A percentile compares a stretch with the other conserved stretches of the same genome.
These are phyloP conservation scores for Globisporangium apiculatum DNA, from an alignment of 352 stramenopile species.

Conservation along the genomic window DNA sequence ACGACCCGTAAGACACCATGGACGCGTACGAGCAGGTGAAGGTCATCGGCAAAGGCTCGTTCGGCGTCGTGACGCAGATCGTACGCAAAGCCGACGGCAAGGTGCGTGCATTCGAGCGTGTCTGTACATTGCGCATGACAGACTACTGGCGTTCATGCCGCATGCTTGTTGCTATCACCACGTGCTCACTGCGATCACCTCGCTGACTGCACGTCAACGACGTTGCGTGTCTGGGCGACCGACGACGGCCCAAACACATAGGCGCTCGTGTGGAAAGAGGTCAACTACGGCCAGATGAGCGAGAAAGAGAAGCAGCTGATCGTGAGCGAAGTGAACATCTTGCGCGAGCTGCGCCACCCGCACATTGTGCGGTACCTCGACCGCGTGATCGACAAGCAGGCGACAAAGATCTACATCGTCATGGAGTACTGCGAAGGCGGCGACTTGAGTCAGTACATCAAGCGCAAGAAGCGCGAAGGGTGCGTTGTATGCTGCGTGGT, in stretches of 20 bases:
- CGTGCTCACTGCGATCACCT: too few relatives aligned
- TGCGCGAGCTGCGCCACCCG: slow-evolving; percentile 89
- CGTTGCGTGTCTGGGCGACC: neutral
- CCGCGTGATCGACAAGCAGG: slow-evolving; percentile 90
- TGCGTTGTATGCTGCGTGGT: slow-evolving; percentile 16
- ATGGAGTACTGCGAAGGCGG: slow-evolving; percentile 93
- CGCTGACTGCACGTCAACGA: too few relatives aligned
- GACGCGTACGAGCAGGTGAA: slow-evolving; percentile 86
- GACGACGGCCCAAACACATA: slow-evolving; percentile 12
- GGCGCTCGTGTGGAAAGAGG: slow-evolving; percentile 91
- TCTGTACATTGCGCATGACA: neutral
- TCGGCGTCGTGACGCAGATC: slow-evolving; percentile 89
- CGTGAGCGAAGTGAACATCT: slow-evolving; percentile 92
- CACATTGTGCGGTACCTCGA: slow-evolving; percentile 93
- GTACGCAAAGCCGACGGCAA: slow-evolving; percentile 85
- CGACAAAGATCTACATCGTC: slow-evolving; percentile 92
- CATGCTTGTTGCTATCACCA: too few relatives aligned
- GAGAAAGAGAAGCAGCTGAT: slow-evolving; percentile 94
- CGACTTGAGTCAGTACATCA: slow-evolving; percentile 88
- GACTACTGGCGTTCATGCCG: neutral
- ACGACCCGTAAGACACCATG: slow-evolving; percentile 25
- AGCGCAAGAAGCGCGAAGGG: slow-evolving; percentile 86
- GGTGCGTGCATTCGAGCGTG: slow-evolving; percentile 20
- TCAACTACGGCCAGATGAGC: slow-evolving; percentile 90
- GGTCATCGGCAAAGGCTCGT: slow-evolving; percentile 89